These are phyloP conservation scores for Metahyphopichia silvanorum DNA, from an alignment of 805 yeast species.

Conservation along the genomic window DNA sequence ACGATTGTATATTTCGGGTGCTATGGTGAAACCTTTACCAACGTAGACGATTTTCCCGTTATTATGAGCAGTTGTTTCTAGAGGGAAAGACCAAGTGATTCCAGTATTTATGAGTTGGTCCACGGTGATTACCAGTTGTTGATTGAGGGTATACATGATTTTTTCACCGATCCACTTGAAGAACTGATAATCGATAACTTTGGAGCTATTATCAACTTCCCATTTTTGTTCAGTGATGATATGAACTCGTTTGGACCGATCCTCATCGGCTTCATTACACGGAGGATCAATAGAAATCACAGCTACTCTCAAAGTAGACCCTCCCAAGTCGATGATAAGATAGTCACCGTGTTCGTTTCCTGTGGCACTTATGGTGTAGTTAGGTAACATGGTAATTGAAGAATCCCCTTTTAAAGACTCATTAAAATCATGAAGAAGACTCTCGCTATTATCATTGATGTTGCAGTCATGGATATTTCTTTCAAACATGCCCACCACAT, in stretches of 20 bases:
- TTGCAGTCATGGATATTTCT: background rate
- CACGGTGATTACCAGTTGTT: conserved; percentile 5
- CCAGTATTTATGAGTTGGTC: conserved; percentile 34
- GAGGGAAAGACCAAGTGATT: conserved; percentile 58
- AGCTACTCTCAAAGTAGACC: conserved; percentile 49
- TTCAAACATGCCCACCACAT: too few relatives aligned
- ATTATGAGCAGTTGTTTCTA: conserved; percentile 38
- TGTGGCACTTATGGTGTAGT: conserved; percentile 33
- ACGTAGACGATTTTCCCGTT: conserved; percentile 47
- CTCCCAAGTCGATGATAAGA: conserved; percentile 55
- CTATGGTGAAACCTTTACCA: conserved; percentile 59
- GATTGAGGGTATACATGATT: conserved; percentile 23
- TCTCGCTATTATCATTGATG: background rate
- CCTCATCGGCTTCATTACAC: conserved; percentile 1
- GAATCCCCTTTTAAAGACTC: conserved; percentile 25
- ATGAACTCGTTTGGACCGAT: conserved; percentile 20
- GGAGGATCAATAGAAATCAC: conserved; percentile 29
- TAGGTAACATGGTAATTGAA: conserved; percentile 38
- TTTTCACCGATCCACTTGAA: conserved; percentile 40
- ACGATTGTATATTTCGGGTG: conserved; percentile 36
- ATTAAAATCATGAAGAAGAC: conserved; percentile 21
- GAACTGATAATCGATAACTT: conserved; percentile 38
- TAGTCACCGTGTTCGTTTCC: conserved; percentile 36
- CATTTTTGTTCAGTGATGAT: conserved; percentile 32
- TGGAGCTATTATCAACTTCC: conserved; percentile 35